Conservation (phyloP, 1,284 basidiomycete genomes). For the Ceratobasidium papillatum region DNA sequence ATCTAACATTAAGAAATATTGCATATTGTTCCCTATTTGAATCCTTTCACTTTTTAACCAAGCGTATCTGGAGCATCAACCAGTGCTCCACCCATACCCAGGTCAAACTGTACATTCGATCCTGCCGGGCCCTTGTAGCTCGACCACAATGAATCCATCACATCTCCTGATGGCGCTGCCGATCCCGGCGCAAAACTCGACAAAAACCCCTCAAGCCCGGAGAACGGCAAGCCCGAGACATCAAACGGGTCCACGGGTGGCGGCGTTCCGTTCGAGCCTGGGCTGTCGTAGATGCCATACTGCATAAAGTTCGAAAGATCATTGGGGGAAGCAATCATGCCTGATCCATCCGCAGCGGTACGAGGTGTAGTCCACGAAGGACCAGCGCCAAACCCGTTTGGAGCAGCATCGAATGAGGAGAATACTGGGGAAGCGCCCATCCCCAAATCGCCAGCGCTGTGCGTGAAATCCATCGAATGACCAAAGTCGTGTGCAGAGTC, state of each 20-base stretch:
- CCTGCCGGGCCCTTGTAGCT: conserved; percentile 36
- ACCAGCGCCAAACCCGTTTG: conserved; percentile 16
- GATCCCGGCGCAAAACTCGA: conserved; percentile 36
- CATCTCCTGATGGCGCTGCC: conserved; percentile 25
- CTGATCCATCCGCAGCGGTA: conserved; percentile 25
- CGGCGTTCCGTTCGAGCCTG: conserved; percentile 32
- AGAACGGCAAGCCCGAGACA: conserved; percentile 36
- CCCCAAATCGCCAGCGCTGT: conserved; percentile 17
- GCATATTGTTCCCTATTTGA: conserved; percentile 2
- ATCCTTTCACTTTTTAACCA: not conserved
- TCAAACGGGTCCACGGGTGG: conserved; percentile 36
- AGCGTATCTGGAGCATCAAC: conserved; percentile 30
- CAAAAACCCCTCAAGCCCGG: conserved; percentile 36
- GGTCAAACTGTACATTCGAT: conserved; percentile 32
- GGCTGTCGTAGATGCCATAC: conserved; percentile 34
- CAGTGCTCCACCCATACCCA: conserved; percentile 22
- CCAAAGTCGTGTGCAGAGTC: conserved; percentile 28
- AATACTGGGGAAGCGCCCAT: conserved; percentile 36
- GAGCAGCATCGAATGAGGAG: conserved; percentile 13
- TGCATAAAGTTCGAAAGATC: conserved; percentile 36
- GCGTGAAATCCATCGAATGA: conserved; percentile 38
- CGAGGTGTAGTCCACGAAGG: conserved; percentile 35
- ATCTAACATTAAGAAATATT: conserved; percentile 22
- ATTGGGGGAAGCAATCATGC: not conserved
- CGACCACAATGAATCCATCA: conserved; percentile 38